Percentiles rank a stretch among this genome's conserved stretches.
phyloP scores from a whole-genome alignment of 805 yeast genomes.

The Sugiyamaella qingdaonensis region DNA sequence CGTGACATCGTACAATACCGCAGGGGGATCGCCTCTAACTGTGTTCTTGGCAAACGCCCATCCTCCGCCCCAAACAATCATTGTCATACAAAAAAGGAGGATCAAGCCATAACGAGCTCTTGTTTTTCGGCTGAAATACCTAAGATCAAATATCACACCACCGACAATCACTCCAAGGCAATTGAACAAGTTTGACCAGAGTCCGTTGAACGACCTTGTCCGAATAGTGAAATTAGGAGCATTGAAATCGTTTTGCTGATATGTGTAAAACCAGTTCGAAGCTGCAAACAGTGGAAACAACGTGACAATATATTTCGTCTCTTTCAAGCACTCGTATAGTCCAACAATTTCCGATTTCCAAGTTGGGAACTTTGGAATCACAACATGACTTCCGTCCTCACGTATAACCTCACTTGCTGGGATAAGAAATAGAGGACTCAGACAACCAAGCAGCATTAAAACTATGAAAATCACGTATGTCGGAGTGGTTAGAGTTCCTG shows the following conservation, averaged over 20 bases:
- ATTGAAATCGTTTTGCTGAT: constrained; percentile 55
- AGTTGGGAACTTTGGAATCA: constrained; percentile 40
- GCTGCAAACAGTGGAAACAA: constrained; percentile 61
- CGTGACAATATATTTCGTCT: constrained; percentile 43
- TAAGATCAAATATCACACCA: constrained; percentile 46
- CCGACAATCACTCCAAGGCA: constrained; percentile 50
- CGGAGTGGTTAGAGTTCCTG: constrained; percentile 37
- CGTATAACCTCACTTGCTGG: constrained; percentile 47
- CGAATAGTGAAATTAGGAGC: constrained; percentile 51
- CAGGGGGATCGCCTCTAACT: constrained; percentile 20
- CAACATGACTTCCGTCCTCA: constrained; percentile 46
- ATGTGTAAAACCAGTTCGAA: constrained; percentile 62
- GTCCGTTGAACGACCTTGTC: constrained; percentile 57
- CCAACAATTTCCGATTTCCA: constrained; percentile 42
- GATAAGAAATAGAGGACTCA: constrained; percentile 42
- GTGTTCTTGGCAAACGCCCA: constrained; percentile 24
- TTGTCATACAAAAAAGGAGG: constrained; percentile 35
- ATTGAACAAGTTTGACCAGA: constrained; percentile 56
- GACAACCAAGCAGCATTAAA: constrained; percentile 44
- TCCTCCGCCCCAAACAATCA: constrained; percentile 41
- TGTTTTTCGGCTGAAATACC: constrained; percentile 36
- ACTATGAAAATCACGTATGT: constrained; percentile 51
- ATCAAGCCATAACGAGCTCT: constrained; percentile 46
- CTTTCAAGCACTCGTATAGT: constrained; percentile 35
- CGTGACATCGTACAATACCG: constrained; percentile 47